Evolutionary conservation across 2,329 filamentous ascomycete genomes (phyloP), one percentile per base, ranked within the genome.

Genomic region (Akanthomyces lecanii): DNA sequence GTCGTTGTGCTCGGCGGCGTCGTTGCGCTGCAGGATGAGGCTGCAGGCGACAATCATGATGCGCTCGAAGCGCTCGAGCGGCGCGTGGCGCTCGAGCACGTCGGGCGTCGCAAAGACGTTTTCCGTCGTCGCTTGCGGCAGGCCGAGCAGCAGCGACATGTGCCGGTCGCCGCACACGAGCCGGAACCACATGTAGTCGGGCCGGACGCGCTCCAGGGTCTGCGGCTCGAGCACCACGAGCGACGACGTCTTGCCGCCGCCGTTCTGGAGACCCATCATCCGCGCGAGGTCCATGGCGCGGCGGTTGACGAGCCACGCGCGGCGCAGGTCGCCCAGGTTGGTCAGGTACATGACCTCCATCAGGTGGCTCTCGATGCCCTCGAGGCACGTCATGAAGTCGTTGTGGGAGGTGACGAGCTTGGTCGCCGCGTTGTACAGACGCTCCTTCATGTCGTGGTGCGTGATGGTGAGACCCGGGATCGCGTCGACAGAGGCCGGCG

Each of bases 281-380:
- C 81, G 79, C 0, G 77, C 78, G 11, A 81, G 73, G 7, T 71
- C 74, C 62, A 83, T 71, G 1, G 77, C 80, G 25, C 79, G 74
- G 3, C 82, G 77, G 42, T 73, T 74, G 0, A 73, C 71, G 4
- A 83, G 66, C 79, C 79, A 84, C 0, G 79, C 74, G 0, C 75
- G 72, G 0, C 79, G 76, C 3, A 82, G 71, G 33, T 79, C 76
- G 1, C 83, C 83, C 0, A 70, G 69, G 33, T 82, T 82, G 33
- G 77, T 77, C 7, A 79, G 72, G 65, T 78, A 81, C 25, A 81
- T 71, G 14, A 73, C 74, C 65, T 83, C 77, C 0, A 84, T 71
- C 66, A 83, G 73, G n/a, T 85, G 66, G 58, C 79, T 82, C 63
- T 83, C 79, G 6, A 84, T 68, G 0, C 80, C 79, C 59, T 83